Base-by-base conservation (phyloP, 2,329 filamentous ascomycete genomes). In the Epichloe amarillans region DNA sequence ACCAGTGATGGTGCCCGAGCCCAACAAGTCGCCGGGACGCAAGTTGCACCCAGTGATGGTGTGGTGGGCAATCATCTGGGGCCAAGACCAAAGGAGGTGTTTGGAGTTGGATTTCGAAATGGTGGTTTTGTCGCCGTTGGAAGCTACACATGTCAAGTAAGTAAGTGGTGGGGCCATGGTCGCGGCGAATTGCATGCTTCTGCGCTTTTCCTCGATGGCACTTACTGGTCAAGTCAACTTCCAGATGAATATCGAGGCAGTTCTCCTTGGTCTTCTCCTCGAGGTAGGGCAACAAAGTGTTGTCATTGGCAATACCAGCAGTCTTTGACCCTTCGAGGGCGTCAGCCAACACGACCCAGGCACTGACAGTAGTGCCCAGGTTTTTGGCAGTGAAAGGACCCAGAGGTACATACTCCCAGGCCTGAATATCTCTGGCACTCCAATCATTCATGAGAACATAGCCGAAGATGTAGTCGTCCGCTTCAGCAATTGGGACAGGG, bases 21-120 rank as follows among this genome's bases (percentile, higher is more conserved):
- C 87, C 1, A 94, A 68, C 42, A 93, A 64, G 61, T 94, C 87
- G 43, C 87, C 87, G 0, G 82, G 75, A 5, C 80, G 76, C 67
- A 93, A 74, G 7, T 83, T 81, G 65, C 87, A 93, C 6, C 87
- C 87, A 0, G 82, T 84, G 52, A 88, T 77, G 3, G 84, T 83
- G 64, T 93, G 87, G 65, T 93, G 87, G 0, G 87, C 78, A 36
- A 93, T 71, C 86, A 91, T 90, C 62, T 93, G 88, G 0, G 84
- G 77, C 69, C 88, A 93, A 0, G 86, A 90, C 75, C 82, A 93
- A 1, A 91, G 73, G 1, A 93, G 71, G 47, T 73, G 65, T 19
- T 57, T 63, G 1, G 66, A 64, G 46, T 61, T 69, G 5, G 67
- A 68, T 42, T 57, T 59, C 15, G 57, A 61, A 12, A 70, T 59